Base-by-base conservation (phyloP, 129 eudicot genomes). In the Glebionis coronaria region DNA sequence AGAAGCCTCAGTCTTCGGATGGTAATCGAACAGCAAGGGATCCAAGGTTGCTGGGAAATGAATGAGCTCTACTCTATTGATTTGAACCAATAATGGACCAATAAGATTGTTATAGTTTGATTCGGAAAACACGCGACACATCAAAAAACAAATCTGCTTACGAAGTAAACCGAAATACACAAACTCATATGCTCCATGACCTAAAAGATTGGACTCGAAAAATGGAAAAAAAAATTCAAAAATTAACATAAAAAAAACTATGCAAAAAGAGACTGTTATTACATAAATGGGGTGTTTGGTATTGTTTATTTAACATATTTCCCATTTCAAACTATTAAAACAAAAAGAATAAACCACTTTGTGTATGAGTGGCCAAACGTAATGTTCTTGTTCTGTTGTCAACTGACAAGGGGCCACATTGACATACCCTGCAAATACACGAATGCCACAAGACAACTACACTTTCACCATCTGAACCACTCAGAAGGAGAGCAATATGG, bases 381-480 rank as follows among this genome's bases (percentile, higher is more conserved):
- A 93, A 79, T 2, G 91, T 88, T 66, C 95, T 10, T 95, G 88
- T 77, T 88, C 98, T 52, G 96, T 92, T 71, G 98, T 93, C 84
- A 93, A 82, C 74, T 93, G 98, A 28, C 98, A 88, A 42, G 98
- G 98, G 65, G 98, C 96, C 66, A 93, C 98, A 76, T 93, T 93
- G 21, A 88, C 98, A 64, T 93, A 96, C 38, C 98, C 96, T 93
- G 78, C 77, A 83, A 61, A 46, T 56, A 18, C 29, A 62, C 3
- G 2, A 66, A 67, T 7, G 35, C 4, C 46, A 74, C 29, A 60
- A 61, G 28, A 19, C 9, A 29, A 73, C 19, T 16, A 16, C 49
- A 19, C 44, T 58, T 68, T 58, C 57, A 53, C 14, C 56, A 23
- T 23, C 25, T 23, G 2, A 23, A 23, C 25, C 25, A 23, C 2